Evolutionary conservation across 169 alveolate genomes (phyloP).

Genomic region (Plasmodium vivax): DNA sequence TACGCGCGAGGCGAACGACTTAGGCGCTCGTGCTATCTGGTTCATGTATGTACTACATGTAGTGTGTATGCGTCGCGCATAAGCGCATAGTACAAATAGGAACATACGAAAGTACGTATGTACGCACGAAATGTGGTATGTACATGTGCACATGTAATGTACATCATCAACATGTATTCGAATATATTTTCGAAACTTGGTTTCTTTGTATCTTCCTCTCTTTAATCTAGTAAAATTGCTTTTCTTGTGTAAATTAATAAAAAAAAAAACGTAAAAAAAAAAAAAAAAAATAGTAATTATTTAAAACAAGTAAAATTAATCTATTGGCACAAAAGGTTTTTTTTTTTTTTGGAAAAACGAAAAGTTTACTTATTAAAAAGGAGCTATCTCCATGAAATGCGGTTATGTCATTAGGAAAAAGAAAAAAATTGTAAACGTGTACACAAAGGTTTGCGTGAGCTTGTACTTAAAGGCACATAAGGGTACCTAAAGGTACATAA

Average conservation of each 20-base stretch:
- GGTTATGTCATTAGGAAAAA: background rate
- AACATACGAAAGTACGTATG: background rate
- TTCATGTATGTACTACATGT: background rate
- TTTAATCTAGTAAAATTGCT: conserved; percentile 39
- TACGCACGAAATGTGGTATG: background rate
- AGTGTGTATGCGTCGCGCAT: background rate
- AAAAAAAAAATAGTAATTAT: background rate
- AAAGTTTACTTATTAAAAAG: conserved; percentile 12
- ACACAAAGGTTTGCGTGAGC: background rate
- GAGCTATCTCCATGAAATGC: background rate
- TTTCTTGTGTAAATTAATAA: background rate
- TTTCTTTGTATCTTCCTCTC: conserved; percentile 39
- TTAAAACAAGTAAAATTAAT: conserved; percentile 12
- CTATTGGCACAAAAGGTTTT: conserved; percentile 11
- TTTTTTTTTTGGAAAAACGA: background rate
- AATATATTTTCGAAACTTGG: conserved; percentile 45
- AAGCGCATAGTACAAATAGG: background rate
- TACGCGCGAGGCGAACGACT: background rate
- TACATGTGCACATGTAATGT: background rate
- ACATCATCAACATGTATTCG: conserved; percentile 29
- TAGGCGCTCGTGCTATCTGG: background rate
- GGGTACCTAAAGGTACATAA: background rate
- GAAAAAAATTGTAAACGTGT: background rate
- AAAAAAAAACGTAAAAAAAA: background rate
- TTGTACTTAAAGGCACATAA: background rate